Conservation (phyloP, 2,329 filamentous ascomycete genomes). For the Diaporthe ampelina region DNA sequence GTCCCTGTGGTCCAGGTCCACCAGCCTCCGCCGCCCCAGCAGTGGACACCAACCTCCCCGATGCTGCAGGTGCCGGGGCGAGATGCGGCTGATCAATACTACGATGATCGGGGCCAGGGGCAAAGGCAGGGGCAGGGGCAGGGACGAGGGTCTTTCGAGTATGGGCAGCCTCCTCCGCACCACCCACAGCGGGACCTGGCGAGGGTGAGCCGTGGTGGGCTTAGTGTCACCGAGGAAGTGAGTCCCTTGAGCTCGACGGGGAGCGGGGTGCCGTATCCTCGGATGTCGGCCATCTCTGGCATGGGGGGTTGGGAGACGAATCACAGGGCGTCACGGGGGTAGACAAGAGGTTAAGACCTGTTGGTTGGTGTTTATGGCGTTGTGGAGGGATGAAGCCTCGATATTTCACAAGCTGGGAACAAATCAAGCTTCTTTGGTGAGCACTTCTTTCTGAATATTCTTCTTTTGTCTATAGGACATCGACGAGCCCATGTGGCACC, state of each 20-base stretch:
- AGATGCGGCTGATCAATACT: background rate
- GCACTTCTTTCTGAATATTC: background rate
- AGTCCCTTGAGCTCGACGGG: slow-evolving; percentile 41
- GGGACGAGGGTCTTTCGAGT: background rate
- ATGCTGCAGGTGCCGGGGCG: background rate
- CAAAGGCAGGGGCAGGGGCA: background rate
- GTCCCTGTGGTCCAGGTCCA: slow-evolving; percentile 11
- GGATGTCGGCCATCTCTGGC: slow-evolving; percentile 37
- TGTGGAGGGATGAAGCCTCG: background rate
- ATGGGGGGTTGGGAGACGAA: slow-evolving; percentile 18
- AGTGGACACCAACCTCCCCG: background rate
- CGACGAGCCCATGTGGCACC: background rate
- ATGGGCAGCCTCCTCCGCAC: slow-evolving; percentile 5
- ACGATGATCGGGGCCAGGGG: background rate
- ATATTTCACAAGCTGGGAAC: background rate
- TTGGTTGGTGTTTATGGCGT: background rate
- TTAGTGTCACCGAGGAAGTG: slow-evolving; percentile 29
- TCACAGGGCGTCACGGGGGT: background rate
- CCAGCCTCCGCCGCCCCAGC: background rate
- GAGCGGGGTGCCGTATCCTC: slow-evolving; percentile 32
- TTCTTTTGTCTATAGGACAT: slow-evolving; percentile 30
- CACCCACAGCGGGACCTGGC: background rate
- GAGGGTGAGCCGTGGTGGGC: background rate
- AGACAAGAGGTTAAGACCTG: background rate
- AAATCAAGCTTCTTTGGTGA: background rate